These are phyloP conservation scores for Pichia sp. DNA, from an alignment of 1,139 yeast genomes.

Conservation along the genomic window DNA sequence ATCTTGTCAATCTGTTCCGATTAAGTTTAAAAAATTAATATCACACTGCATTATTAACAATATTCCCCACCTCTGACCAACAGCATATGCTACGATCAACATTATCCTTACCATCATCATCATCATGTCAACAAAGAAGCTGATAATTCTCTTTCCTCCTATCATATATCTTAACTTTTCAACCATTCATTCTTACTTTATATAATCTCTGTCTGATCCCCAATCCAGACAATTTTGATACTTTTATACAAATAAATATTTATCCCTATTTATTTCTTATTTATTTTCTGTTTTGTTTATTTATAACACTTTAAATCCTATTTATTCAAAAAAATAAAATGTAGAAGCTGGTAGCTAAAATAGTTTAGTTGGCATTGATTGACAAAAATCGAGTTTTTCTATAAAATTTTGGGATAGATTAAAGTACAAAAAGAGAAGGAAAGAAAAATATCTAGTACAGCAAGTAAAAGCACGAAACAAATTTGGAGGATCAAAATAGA, in stretches of 20 bases:
- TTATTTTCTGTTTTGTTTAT: slow-evolving; percentile 9
- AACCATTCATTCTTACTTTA: slow-evolving; percentile 8
- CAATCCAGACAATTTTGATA: background rate
- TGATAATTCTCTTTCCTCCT: background rate
- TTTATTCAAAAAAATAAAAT: no score
- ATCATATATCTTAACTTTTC: slow-evolving; percentile 1
- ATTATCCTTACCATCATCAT: background rate
- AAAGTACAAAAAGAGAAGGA: background rate
- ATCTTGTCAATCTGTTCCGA: background rate
- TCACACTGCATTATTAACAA: background rate
- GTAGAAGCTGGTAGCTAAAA: no score
- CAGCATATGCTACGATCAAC: background rate
- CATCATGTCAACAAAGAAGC: background rate
- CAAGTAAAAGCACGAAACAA: background rate
- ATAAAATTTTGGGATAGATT: background rate
- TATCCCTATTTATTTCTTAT: slow-evolving; percentile 7
- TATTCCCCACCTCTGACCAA: background rate
- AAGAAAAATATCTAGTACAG: background rate
- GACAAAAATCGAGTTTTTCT: background rate
- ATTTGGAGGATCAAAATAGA: background rate
- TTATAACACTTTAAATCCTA: slow-evolving; percentile 4
- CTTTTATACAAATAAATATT: background rate
- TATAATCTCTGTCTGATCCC: background rate
- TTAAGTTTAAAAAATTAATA: background rate
- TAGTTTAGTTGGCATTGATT: no score